Percentiles rank a stretch among this genome's conserved stretches.
phyloP scores from a whole-genome alignment of 1,284 basidiomycete species.

The Cryptococcus neoformans region DNA sequence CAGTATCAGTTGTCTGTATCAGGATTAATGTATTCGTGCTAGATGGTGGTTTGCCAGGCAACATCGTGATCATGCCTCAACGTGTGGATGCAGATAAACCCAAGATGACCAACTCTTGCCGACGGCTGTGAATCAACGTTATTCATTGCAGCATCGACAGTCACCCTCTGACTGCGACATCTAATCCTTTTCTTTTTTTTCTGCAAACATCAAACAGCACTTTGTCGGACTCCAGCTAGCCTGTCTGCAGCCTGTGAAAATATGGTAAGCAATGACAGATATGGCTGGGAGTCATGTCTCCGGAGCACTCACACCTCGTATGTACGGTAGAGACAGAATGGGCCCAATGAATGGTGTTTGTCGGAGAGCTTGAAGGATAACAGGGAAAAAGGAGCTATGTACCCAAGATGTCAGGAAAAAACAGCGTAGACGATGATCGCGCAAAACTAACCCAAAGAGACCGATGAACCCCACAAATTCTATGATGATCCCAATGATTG shows the following conservation, averaged over 20 bases:
- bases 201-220: slow-evolving; percentile 33
- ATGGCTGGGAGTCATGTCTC: too few relatives aligned
- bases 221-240: slow-evolving; percentile 47
- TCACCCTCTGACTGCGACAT: too few relatives aligned
- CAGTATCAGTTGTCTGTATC: neutral
- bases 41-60: too few relatives aligned
- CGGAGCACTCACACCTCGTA: slow-evolving; percentile 53
- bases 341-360: slow-evolving; percentile 92
- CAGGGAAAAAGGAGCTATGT: slow-evolving; percentile 96
- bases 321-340: slow-evolving; percentile 79
- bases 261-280: neutral
- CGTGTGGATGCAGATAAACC: too few relatives aligned
- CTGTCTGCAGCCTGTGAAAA: slow-evolving; percentile 39
- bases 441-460: slow-evolving; percentile 81
- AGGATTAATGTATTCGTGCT: too few relatives aligned
- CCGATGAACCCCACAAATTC: slow-evolving; percentile 97
- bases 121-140: too few relatives aligned
- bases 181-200: too few relatives aligned
- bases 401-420: neutral
- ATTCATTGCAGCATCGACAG: too few relatives aligned
- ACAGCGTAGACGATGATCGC: neutral
- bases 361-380: slow-evolving; percentile 91
- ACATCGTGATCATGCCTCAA: too few relatives aligned
- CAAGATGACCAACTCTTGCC: too few relatives aligned
- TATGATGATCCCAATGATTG: slow-evolving; percentile 86